Conservation (phyloP, 2,329 filamentous ascomycete species). For the Cercospora berteroae region DNA sequence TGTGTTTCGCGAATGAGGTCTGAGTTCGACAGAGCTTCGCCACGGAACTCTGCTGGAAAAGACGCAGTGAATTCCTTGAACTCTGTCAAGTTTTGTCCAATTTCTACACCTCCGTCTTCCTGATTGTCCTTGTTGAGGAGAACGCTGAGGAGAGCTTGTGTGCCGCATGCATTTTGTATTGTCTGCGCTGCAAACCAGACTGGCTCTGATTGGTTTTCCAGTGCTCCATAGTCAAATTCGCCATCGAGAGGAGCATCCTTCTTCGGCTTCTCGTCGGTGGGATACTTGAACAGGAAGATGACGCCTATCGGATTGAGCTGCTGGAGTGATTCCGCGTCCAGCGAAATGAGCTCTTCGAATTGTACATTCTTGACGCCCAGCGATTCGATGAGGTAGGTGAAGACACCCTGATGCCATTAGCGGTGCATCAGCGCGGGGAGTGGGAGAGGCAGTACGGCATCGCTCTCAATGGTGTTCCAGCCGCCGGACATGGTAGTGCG, state of each 20-base stretch:
- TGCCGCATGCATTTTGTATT: conserved; percentile 97
- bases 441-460: conserved; percentile 63
- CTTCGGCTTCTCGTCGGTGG: conserved; percentile 64
- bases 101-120: conserved; percentile 56
- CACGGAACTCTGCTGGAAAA: conserved; percentile 67
- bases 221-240: conserved; percentile 70
- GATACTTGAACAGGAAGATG: conserved; percentile 99
- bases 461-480: conserved; percentile 97
- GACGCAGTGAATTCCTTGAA: conserved; percentile 87
- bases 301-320: conserved; percentile 65
- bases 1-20: conserved; percentile 63
- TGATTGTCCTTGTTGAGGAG: conserved; percentile 72
- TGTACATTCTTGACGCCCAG: conserved; percentile 92
- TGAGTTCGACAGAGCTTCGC: conserved; percentile 69
- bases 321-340: conserved; percentile 73
- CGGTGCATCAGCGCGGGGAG: conserved; percentile 40
- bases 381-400: conserved; percentile 90
- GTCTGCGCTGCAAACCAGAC: conserved; percentile 96
- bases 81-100: conserved; percentile 67
- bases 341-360: conserved; percentile 90
- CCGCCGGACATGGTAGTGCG: conserved; percentile 55
- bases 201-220: conserved; percentile 43
- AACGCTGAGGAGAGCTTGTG: conserved; percentile 88
- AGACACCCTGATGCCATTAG: conserved; percentile 67
- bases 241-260: conserved; percentile 71